These are phyloP conservation scores for Stenogyne calaminthoides DNA, from an alignment of 305 asterid species.

Conservation along the genomic window DNA sequence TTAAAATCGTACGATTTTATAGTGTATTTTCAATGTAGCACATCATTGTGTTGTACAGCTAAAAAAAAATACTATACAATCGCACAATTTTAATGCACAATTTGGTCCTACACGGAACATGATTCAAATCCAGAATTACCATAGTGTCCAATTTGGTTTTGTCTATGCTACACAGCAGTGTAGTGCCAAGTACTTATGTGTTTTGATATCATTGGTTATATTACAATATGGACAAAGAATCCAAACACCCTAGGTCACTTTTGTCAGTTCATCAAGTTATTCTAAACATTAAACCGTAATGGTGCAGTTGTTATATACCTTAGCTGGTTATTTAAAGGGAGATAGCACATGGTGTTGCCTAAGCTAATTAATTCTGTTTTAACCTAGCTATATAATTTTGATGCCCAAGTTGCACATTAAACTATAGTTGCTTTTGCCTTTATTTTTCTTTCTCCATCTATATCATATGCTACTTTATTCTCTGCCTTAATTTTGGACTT, in stretches of 20 bases:
- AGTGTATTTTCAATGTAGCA: too few species aligned
- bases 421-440: conserved; percentile 49
- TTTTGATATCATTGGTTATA: too few species aligned
- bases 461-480: conserved; percentile 38
- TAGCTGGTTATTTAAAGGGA: conserved; percentile 23
- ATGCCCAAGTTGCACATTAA: conserved; percentile 48
- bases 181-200: too few species aligned
- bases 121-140: background rate
- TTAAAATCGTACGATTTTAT: too few species aligned
- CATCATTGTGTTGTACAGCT: too few species aligned
- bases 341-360: conserved; percentile 48
- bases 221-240: conserved; percentile 37
- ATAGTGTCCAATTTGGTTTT: conserved; percentile 1
- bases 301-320: conserved; percentile 24
- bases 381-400: conserved; percentile 4
- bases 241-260: conserved; percentile 33
- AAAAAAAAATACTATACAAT: too few species aligned
- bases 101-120: too few species aligned
- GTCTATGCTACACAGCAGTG: too few species aligned
- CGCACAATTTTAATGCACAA: too few species aligned
- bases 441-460: conserved; percentile 32
- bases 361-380: conserved; percentile 27
- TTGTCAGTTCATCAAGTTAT: conserved; percentile 12
- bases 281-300: conserved; percentile 1
- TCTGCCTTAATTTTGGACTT: conserved; percentile 41